Percentiles rank a stretch among this genome's conserved stretches.
Evolutionary conservation across 2,329 filamentous ascomycete species (phyloP).

Genomic region (Hypoxylon sp.): DNA sequence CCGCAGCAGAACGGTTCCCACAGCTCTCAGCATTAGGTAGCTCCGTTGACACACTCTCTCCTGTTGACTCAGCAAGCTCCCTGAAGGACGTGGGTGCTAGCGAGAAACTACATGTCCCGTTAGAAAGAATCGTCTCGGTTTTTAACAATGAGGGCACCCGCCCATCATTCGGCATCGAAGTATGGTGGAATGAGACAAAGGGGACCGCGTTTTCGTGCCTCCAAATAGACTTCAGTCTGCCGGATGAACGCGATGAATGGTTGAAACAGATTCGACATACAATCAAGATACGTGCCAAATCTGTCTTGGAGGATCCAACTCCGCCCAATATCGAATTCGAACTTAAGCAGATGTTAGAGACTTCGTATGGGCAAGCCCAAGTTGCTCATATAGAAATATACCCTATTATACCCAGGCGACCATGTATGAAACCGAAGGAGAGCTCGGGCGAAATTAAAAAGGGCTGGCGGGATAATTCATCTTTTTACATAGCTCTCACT

Average conservation of each 20-base stretch:
- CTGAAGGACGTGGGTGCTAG: constrained; percentile 44
- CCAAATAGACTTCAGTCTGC: constrained; percentile 65
- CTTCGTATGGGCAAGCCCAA: constrained; percentile 59
- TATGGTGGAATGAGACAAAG: constrained; percentile 68
- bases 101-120: constrained; percentile 62
- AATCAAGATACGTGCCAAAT: constrained; percentile 52
- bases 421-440: constrained; percentile 59
- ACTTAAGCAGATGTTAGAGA: constrained; percentile 63
- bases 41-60: constrained; percentile 55
- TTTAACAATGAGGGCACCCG: constrained; percentile 67
- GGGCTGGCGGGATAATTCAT: constrained; percentile 63
- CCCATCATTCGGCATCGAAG: constrained; percentile 67
- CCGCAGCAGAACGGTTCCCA: constrained; percentile 65
- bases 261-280: constrained; percentile 63
- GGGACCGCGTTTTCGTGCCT: constrained; percentile 63
- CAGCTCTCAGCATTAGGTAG: constrained; percentile 56
- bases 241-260: constrained; percentile 66
- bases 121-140: constrained; percentile 66
- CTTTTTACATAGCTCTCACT: constrained; percentile 69
- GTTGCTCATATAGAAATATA: constrained; percentile 63
- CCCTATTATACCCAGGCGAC: constrained; percentile 66
- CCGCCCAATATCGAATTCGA: constrained; percentile 64
- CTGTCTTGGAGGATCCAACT: constrained; percentile 57
- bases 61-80: constrained; percentile 54
- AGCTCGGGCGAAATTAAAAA: constrained; percentile 63